These are phyloP conservation scores for Scheffersomyces lignosus DNA, from an alignment of 805 yeast species.

Conservation along the genomic window DNA sequence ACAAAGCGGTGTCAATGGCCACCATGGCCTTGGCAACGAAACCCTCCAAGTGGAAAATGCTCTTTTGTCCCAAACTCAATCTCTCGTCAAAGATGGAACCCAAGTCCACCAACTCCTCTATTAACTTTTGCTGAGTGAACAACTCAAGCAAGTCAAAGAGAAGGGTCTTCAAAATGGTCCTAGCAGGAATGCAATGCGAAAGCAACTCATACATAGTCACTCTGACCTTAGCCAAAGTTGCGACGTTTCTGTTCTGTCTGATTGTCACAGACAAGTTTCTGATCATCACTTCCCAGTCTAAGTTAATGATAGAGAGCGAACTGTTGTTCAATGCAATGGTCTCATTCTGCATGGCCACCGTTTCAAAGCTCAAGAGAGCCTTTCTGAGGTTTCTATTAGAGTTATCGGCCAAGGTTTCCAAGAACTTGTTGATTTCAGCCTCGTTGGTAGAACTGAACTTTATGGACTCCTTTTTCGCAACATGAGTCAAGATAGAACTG, in stretches of 20 bases:
- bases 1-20: constrained; percentile 44
- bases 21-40: constrained; percentile 89
- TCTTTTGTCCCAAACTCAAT: constrained; percentile 79
- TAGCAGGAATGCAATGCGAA: constrained; percentile 92
- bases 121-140: constrained; percentile 23
- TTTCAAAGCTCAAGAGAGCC: constrained; percentile 77
- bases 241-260: constrained; percentile 61
- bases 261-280: constrained; percentile 61
- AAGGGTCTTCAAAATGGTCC: constrained; percentile 64
- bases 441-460: constrained; percentile 42
- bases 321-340: constrained; percentile 35
- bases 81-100: constrained; percentile 82
- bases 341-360: constrained; percentile 72
- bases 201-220: constrained; percentile 76
- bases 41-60: constrained; percentile 93
- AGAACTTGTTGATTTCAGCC: constrained; percentile 30
- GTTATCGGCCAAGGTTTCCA: constrained; percentile 51
- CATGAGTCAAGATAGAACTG: constrained; percentile 49
- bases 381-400: constrained; percentile 75
- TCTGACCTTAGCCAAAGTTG: constrained; percentile 59
- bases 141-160: constrained; percentile 44
- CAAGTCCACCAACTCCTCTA: constrained; percentile 52
- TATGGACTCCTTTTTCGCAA: constrained; percentile 58
- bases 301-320: constrained; percentile 54
- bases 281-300: constrained; percentile 92